Percentiles rank a stretch among this genome's conserved stretches.
Conservation (phyloP, 176 grass and related monocot species). For the Musa schizocarpa region DNA sequence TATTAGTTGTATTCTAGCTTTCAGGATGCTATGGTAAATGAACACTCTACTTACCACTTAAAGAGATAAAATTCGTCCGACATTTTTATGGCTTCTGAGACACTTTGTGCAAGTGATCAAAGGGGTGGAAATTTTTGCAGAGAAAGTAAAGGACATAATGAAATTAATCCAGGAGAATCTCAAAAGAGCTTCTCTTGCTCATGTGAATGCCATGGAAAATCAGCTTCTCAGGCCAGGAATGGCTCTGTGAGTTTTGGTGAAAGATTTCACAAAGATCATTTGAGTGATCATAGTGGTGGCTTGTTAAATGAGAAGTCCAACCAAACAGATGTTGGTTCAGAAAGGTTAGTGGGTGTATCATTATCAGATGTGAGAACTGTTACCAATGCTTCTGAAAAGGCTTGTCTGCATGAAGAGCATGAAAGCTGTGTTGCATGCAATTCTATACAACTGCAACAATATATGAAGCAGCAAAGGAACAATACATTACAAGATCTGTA, state of each 20-base stretch:
- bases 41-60: not conserved
- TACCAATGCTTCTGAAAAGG: slow-evolving; percentile 25
- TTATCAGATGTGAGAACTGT: slow-evolving; percentile 22
- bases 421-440: slow-evolving; percentile 24
- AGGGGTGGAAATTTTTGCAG: not conserved
- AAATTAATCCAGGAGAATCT: slow-evolving; percentile 30
- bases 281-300: slow-evolving; percentile 25
- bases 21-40: slow-evolving; percentile 2
- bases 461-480: slow-evolving; percentile 15
- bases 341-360: slow-evolving; percentile 19
- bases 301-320: slow-evolving; percentile 14
- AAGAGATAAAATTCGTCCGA: not conserved
- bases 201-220: slow-evolving; percentile 24
- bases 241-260: slow-evolving; percentile 9
- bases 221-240: slow-evolving; percentile 20
- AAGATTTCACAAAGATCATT: slow-evolving; percentile 14
- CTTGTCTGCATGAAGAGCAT: slow-evolving; percentile 23
- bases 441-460: slow-evolving; percentile 28
- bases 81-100: slow-evolving; percentile 1
- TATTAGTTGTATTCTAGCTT: not conserved
- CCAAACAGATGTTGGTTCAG: slow-evolving; percentile 21
- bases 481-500: slow-evolving; percentile 60
- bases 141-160: slow-evolving; percentile 10
- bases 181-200: slow-evolving; percentile 9
- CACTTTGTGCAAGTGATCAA: not conserved